Percentiles rank a stretch among this genome's conserved stretches.
Conservation (phyloP, 768 basidiomycete genomes). For the Royoungia palumana region DNA sequence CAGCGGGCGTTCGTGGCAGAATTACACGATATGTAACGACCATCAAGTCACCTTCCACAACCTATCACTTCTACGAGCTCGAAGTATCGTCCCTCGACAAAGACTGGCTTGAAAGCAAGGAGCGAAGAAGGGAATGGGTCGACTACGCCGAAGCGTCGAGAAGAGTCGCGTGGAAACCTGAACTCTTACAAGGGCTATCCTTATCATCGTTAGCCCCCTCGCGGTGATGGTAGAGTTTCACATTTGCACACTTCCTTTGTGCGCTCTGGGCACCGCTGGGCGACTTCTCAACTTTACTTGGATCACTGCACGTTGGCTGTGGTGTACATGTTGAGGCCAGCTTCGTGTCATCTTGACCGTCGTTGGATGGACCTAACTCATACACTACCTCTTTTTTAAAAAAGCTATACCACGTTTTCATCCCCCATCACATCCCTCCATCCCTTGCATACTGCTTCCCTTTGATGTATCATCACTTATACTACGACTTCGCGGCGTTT, state of each 20-base stretch:
- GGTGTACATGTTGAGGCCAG: slow-evolving; percentile 15
- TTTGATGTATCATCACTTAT: slow-evolving; percentile 30
- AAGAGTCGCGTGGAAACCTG: slow-evolving; percentile 80
- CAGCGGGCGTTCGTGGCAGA: slow-evolving; percentile 85
- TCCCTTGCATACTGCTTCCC: slow-evolving; percentile 30
- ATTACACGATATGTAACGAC: slow-evolving; percentile 85
- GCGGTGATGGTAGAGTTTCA: slow-evolving; percentile 35
- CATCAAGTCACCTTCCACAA: slow-evolving; percentile 72
- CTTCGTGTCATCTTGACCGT: slow-evolving; percentile 19
- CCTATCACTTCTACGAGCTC: slow-evolving; percentile 89
- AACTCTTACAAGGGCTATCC: slow-evolving; percentile 72
- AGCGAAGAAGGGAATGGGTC: slow-evolving; percentile 84
- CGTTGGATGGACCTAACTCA: slow-evolving; percentile 17
- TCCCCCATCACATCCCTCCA: slow-evolving; percentile 15
- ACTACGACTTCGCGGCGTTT: slow-evolving; percentile 13
- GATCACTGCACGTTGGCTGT: slow-evolving; percentile 9
- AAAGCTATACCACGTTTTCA: slow-evolving; percentile 27
- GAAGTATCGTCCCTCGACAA: slow-evolving; percentile 74
- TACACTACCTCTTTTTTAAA: slow-evolving; percentile 25
- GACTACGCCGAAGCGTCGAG: slow-evolving; percentile 77
- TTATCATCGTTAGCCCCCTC: slow-evolving; percentile 66
- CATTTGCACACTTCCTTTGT: not conserved
- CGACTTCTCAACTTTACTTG: slow-evolving; percentile 10
- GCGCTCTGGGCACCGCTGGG: slow-evolving; percentile 9
- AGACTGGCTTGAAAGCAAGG: slow-evolving; percentile 78